Base-by-base conservation (phyloP, 331 rosid species). In the Dryas integrifolia region DNA sequence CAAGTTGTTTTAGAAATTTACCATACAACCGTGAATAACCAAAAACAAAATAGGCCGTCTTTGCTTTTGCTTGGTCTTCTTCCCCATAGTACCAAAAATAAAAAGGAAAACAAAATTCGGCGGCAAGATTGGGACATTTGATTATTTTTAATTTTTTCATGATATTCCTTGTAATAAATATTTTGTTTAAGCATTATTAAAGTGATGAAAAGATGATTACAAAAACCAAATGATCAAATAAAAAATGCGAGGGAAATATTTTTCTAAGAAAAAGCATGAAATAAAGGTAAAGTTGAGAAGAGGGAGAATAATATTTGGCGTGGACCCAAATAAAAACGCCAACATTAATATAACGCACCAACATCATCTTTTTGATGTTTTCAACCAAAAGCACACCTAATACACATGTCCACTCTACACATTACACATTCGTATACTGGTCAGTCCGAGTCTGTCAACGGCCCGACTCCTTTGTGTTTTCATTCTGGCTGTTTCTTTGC, bases 271-370 rank as follows among this genome's bases (percentile, higher is more conserved):
- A 2, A 21, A 55, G 35, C 52, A 40, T 39, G 74, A 70, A 70
- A 41, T 13, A 40, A 38, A 13, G 43, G 65, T 40, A 21, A 70
- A 70, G 74, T 55, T 26, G 65, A 70, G 52, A 24, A 55, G 26
- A 14, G 66, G n/a, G 66, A 70, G 66, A 40, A 71, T 44, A 57
- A 3, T 26, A 45, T 26, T n/a, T 5, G 7, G 7, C 4, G 75
- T 14, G 66, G 65, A 46, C 10, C 65, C 75, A 7, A 4, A n/a
- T 14, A 62, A 8, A 61, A 53, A 53, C 59, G 35, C 59, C 59
- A 67, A 16, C 72, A 67, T 67, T 67, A 67, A 49, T 30, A 49
- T 30, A 49, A 67, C 72, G 26, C 58, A 67, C 72, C 57, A 16
- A 67, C 45, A 38, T 10, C 16, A 18, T 47, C 6, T 48, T 50